Conservation (phyloP, 1,284 basidiomycete genomes). For the Hemileia vastatrix region DNA sequence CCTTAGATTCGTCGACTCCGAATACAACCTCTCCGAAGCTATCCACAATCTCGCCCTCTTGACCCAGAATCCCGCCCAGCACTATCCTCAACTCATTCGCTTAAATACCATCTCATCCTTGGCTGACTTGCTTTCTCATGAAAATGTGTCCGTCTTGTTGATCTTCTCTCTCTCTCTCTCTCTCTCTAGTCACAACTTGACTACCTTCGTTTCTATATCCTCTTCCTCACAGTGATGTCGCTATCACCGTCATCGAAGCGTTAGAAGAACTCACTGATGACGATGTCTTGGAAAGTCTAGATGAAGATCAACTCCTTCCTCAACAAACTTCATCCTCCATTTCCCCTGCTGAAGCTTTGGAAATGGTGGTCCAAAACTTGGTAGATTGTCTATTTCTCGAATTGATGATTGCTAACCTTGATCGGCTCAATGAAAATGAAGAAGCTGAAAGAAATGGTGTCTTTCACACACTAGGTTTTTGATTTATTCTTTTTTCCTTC, state of each 20-base stretch:
- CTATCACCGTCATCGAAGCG: slow-evolving; percentile 79
- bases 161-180: neutral
- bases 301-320: slow-evolving; percentile 52
- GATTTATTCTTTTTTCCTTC: slow-evolving; percentile 2
- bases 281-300: slow-evolving; percentile 71
- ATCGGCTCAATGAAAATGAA: slow-evolving; percentile 66
- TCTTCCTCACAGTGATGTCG: slow-evolving; percentile 89
- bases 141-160: slow-evolving; percentile 33
- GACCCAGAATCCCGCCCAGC: slow-evolving; percentile 70
- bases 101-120: slow-evolving; percentile 62
- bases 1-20: slow-evolving; percentile 89
- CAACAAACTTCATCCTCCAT: neutral
- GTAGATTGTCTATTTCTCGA: slow-evolving; percentile 73
- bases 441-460: slow-evolving; percentile 81
- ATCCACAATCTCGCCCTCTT: slow-evolving; percentile 71
- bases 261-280: slow-evolving; percentile 93
- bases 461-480: slow-evolving; percentile 72
- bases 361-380: slow-evolving; percentile 47
- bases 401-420: slow-evolving; percentile 78
- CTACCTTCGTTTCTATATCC: slow-evolving; percentile 41
- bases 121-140: slow-evolving; percentile 60
- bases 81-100: slow-evolving; percentile 80
- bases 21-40: slow-evolving; percentile 79
- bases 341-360: slow-evolving; percentile 25
- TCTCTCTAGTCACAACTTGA: neutral